Evolutionary conservation across 805 yeast species (phyloP).

Genomic region (Metschnikowia gelsemii): DNA sequence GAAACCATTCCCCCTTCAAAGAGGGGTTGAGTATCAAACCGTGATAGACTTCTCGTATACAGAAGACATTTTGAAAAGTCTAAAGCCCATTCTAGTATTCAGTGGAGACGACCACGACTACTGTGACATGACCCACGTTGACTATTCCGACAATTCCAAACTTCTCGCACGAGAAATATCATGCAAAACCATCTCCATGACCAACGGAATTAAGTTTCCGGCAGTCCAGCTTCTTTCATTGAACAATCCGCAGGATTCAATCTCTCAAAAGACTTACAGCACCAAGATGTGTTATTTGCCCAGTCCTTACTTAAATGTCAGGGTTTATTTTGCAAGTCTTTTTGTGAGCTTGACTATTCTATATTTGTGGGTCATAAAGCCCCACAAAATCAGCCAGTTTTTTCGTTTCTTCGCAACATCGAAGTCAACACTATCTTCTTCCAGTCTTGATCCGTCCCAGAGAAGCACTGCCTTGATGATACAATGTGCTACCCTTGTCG

Average conservation of each 20-base stretch:
- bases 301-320: conserved; percentile 42
- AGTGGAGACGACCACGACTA: conserved; percentile 98
- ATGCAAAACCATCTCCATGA: conserved; percentile 88
- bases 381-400: background rate
- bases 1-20: conserved; percentile 60
- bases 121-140: conserved; percentile 69
- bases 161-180: conserved; percentile 68
- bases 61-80: conserved; percentile 51
- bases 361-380: conserved; percentile 7
- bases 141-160: conserved; percentile 22
- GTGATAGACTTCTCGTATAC: conserved; percentile 64
- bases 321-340: conserved; percentile 17
- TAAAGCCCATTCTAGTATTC: conserved; percentile 69
- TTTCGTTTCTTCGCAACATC: background rate
- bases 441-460: background rate
- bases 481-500: conserved; percentile 7
- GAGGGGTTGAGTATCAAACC: conserved; percentile 88
- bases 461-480: background rate
- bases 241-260: conserved; percentile 39
- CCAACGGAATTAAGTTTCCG: conserved; percentile 83
- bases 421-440: background rate
- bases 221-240: conserved; percentile 83
- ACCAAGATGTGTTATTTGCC: conserved; percentile 60
- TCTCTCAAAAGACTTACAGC: conserved; percentile 16
- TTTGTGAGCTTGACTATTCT: conserved; percentile 15